These are phyloP conservation scores for Mycogone perniciosa DNA, from an alignment of 2,329 filamentous ascomycete genomes.

Conservation along the genomic window DNA sequence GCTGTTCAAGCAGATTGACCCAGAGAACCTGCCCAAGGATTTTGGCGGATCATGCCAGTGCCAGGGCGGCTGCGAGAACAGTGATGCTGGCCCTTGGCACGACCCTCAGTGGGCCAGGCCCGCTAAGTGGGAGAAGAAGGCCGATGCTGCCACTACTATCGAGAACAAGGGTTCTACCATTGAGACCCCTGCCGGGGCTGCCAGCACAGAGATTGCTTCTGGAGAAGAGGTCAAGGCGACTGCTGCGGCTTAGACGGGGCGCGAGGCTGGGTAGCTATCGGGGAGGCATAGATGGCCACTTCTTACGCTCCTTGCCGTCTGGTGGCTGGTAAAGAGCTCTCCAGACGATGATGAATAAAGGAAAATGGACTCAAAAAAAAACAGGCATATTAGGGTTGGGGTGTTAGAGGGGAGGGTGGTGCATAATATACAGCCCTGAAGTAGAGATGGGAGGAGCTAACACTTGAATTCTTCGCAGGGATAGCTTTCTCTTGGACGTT, in stretches of 20 bases:
- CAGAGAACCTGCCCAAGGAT: constrained; percentile 80
- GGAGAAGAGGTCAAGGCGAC: constrained; percentile 30
- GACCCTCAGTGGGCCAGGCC: constrained; percentile 62
- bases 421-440: background rate
- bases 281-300: no score
- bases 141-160: constrained; percentile 23
- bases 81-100: constrained; percentile 86
- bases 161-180: constrained; percentile 36
- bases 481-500: constrained; percentile 1
- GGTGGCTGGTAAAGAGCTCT: no score
- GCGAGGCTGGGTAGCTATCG: background rate
- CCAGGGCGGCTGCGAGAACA: constrained; percentile 73
- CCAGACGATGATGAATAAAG: background rate
- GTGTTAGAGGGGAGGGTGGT: background rate
- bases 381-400: background rate
- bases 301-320: no score
- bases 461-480: constrained; percentile 7
- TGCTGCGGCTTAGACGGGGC: constrained; percentile 25
- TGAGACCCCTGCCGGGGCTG: constrained; percentile 26
- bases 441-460: constrained; percentile 1
- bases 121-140: constrained; percentile 55
- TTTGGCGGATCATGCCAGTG: constrained; percentile 85
- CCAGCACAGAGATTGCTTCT: constrained; percentile 26
- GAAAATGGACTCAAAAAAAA: background rate
- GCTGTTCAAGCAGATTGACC: constrained; percentile 74